These are phyloP conservation scores for Tylopilus felleus DNA, from an alignment of 768 basidiomycete species.

Conservation along the genomic window DNA sequence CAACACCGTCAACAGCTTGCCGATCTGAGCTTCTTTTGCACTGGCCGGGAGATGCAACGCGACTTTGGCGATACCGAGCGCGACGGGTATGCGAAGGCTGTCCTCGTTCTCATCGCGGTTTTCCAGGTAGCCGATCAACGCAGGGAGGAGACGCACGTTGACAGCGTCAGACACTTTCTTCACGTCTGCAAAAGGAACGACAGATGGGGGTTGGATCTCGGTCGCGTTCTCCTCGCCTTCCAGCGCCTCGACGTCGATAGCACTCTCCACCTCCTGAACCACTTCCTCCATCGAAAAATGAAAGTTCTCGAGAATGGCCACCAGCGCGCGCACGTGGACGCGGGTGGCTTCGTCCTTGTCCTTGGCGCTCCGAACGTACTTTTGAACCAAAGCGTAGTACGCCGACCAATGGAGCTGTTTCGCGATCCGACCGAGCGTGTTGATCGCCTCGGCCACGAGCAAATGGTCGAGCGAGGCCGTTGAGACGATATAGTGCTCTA, in stretches of 20 bases:
- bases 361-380: conserved; percentile 69
- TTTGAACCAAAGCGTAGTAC: conserved; percentile 77
- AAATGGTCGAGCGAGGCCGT: conserved; percentile 71
- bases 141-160: conserved; percentile 71
- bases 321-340: conserved; percentile 79
- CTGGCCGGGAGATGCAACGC: conserved; percentile 73
- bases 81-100: conserved; percentile 80
- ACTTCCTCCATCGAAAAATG: conserved; percentile 80
- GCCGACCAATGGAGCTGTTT: conserved; percentile 77
- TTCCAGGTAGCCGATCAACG: conserved; percentile 76
- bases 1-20: conserved; percentile 76
- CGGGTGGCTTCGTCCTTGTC: conserved; percentile 71
- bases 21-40: conserved; percentile 63
- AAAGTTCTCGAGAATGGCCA: conserved; percentile 85
- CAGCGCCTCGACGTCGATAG: conserved; percentile 28
- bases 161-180: conserved; percentile 70
- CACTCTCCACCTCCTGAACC: conserved; percentile 30
- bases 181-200: conserved; percentile 12
- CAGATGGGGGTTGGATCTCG: conserved; percentile 4
- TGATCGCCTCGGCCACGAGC: conserved; percentile 86
- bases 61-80: conserved; percentile 82
- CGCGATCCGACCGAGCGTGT: conserved; percentile 73
- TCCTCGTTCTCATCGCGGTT: conserved; percentile 83
- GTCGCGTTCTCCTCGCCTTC: conserved; percentile 26
- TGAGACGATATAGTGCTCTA: conserved; percentile 73